Evolutionary conservation across 257 asterid species (phyloP).

Genomic region (Solanum habrochaites): DNA sequence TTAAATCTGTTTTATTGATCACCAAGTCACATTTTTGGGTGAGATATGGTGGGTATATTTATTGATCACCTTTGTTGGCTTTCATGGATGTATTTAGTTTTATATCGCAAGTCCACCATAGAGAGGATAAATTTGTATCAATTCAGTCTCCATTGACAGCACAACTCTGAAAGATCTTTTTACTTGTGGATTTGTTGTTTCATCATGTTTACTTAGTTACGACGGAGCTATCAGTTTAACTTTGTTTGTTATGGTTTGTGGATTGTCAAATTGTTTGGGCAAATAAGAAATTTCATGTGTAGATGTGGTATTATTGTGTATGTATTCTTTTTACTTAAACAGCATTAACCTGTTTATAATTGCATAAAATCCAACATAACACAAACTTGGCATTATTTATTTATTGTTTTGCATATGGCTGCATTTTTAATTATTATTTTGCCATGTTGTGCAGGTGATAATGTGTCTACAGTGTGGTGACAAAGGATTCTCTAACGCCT

Average conservation of each 20-base stretch:
- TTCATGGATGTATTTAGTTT: neutral
- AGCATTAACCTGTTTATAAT: neutral
- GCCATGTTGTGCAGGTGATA: constrained; percentile 26
- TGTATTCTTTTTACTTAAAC: neutral
- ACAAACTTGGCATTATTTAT: neutral
- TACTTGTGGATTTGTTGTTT: neutral
- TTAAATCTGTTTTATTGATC: neutral
- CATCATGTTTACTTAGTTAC: neutral
- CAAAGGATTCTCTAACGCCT: constrained; percentile 38
- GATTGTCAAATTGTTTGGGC: neutral
- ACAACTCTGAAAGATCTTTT: neutral
- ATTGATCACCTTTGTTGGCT: neutral
- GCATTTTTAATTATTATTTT: neutral
- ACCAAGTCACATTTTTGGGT: neutral
- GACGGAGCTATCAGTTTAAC: neutral
- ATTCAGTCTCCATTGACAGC: neutral
- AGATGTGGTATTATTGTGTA: neutral
- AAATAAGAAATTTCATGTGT: neutral
- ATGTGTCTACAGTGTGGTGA: constrained; percentile 59
- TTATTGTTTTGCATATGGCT: neutral
- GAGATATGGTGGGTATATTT: neutral
- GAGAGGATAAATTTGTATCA: neutral
- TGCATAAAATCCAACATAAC: neutral
- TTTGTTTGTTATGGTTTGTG: neutral
- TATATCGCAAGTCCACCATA: neutral